Evolutionary conservation across 2,329 filamentous ascomycete species (phyloP), one percentile per base, ranked within the genome.

Genomic region (Elsinoe fawcettii): DNA sequence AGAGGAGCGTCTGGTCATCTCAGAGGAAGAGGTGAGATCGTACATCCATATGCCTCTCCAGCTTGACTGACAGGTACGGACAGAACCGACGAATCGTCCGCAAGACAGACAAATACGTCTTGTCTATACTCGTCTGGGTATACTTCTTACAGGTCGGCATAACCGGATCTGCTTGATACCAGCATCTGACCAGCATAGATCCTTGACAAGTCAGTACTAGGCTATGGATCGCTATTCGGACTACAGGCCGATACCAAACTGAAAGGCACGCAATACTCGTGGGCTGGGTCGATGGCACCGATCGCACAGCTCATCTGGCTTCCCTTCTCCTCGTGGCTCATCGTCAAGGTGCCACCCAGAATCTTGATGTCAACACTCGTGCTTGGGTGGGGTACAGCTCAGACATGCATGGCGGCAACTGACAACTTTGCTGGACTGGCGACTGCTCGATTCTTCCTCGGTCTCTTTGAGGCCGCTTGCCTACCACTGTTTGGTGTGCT

Each of bases 331-430:
- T 83, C 78, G 61, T 77, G 78, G n/a, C 73, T 86, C 37, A 75
- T 86, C 25, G 83, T 86, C 66, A 74, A 77, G 3, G 70, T 86
- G 1, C 83, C 83, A 0, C 70, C 86, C n/a, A 83, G 80, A 0
- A 85, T 85, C 65, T 84, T 84, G 63, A 84, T 81, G 7, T 80
- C 80, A 0, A 76, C 78, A 59, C 83, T 82, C 61, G 78, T 85
- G 57, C 74, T 85, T 55, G 74, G 81, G 61, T 85, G 83, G 83
- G 83, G 83, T 0, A 56, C 75, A 1, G 76, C 81, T 1, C 72
- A 86, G 1, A 74, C 76, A 47, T 82, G 80, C 63, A 83, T 86
- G 66, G 83, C 84, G 0, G 81, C 78, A 0, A 79, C 80, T 1
- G 71, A 75, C 16, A 80, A 79, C 64, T 87, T 80, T 62, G 72